phyloP scores from a whole-genome alignment of 805 yeast genomes.

The Brettanomyces sp. region DNA sequence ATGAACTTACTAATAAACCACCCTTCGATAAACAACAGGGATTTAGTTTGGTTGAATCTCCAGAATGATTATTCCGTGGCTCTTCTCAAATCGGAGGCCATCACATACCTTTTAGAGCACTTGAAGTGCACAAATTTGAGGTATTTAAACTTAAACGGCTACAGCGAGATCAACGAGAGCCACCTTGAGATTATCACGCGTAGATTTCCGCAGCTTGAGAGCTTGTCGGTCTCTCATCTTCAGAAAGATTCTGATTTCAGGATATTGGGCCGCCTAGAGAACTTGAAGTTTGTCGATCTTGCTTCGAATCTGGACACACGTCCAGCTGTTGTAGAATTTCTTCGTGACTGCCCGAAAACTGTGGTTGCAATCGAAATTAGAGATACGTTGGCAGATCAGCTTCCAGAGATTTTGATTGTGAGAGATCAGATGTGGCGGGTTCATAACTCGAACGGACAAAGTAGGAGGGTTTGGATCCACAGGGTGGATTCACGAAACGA shows the following conservation, averaged over 20 bases:
- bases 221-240: constrained; percentile 20
- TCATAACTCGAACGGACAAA: constrained; percentile 44
- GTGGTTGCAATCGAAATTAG: constrained; percentile 54
- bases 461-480: constrained; percentile 71
- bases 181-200: constrained; percentile 30
- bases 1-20: constrained; percentile 63
- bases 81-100: constrained; percentile 36
- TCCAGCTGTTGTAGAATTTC: neutral
- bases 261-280: constrained; percentile 14
- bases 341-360: constrained; percentile 1
- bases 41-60: constrained; percentile 41
- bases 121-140: constrained; percentile 34
- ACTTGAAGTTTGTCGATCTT: constrained; percentile 47
- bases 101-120: constrained; percentile 33
- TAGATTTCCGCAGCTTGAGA: constrained; percentile 31
- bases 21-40: constrained; percentile 42
- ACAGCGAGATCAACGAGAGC: constrained; percentile 31
- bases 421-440: constrained; percentile 35
- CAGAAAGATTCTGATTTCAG: constrained; percentile 1
- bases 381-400: constrained; percentile 36
- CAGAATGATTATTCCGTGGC: constrained; percentile 47
- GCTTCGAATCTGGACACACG: neutral
- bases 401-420: constrained; percentile 3
- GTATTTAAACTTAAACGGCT: constrained; percentile 44
- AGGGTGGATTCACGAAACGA: constrained; percentile 4